Percentiles rank a stretch among this genome's conserved stretches.
These are phyloP conservation scores for Pyrenochaeta sp. DNA, from an alignment of 2,329 filamentous ascomycete species.

Conservation along the genomic window DNA sequence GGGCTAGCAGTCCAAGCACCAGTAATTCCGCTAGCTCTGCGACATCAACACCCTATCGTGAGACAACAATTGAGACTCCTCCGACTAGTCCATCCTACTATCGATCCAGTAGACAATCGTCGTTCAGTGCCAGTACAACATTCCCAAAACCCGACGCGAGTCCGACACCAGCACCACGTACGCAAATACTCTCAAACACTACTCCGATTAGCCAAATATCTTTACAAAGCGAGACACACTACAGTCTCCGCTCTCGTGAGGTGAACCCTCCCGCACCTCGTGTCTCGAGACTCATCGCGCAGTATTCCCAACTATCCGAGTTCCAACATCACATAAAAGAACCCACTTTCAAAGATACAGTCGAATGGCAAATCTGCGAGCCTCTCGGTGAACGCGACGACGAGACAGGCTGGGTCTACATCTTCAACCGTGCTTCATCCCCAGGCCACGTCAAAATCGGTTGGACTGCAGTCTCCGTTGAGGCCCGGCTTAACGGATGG, in stretches of 20 bases:
- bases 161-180: slow-evolving; percentile 4
- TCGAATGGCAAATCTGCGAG: slow-evolving; percentile 8
- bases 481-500: slow-evolving; percentile 10
- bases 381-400: slow-evolving; percentile 5
- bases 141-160: not conserved
- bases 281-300: not conserved
- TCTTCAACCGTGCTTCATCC: slow-evolving; percentile 8
- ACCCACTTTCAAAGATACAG: slow-evolving; percentile 6
- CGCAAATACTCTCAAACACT: not conserved
- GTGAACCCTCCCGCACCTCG: not conserved
- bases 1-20: not conserved
- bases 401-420: slow-evolving; percentile 14
- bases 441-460: slow-evolving; percentile 17
- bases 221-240: not conserved
- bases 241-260: slow-evolving; percentile 1
- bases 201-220: not conserved
- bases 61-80: slow-evolving; percentile 2
- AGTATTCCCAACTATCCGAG: slow-evolving; percentile 3
- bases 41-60: slow-evolving; percentile 4
- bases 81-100: slow-evolving; percentile 10
- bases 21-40: slow-evolving; percentile 1
- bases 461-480: slow-evolving; percentile 12
- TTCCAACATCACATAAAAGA: slow-evolving; percentile 8
- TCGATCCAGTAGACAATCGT: not conserved
- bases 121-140: not conserved